Evolutionary conservation across 345 rosid species (phyloP).

Genomic region (Melastoma malabathricum): DNA sequence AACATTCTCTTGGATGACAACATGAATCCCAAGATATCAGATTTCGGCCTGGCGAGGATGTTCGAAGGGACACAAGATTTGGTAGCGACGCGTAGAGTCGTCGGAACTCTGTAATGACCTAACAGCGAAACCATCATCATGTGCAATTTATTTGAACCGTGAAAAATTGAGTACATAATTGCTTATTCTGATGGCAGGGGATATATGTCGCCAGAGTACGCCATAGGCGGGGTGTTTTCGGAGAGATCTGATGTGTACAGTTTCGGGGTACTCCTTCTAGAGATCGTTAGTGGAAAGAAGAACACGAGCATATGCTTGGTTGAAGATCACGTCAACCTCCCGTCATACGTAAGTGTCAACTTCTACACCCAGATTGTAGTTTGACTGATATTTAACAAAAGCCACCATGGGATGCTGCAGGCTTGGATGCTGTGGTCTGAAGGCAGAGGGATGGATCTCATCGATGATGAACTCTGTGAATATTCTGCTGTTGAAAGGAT

Average conservation of each 20-base stretch:
- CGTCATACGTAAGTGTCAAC: not conserved
- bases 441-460: not conserved
- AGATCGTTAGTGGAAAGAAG: conserved; percentile 5
- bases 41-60: conserved; percentile 24
- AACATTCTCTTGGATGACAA: conserved; percentile 16
- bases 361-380: no score
- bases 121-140: not conserved
- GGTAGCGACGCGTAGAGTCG: conserved; percentile 13
- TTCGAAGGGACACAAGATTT: conserved; percentile 10
- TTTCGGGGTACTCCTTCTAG: conserved; percentile 5
- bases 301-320: not conserved
- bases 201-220: conserved; percentile 7
- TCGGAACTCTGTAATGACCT: conserved; percentile 12
- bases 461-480: not conserved
- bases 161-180: no score
- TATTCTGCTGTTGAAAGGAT: not conserved
- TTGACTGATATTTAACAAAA: not conserved
- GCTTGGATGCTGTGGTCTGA: conserved; percentile 2
- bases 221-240: conserved; percentile 4
- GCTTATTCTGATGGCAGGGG: not conserved
- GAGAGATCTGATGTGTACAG: conserved; percentile 9
- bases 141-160: not conserved
- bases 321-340: not conserved
- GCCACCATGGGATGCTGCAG: not conserved
- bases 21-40: conserved; percentile 26